Percentiles rank a stretch among this genome's conserved stretches.
These are phyloP conservation scores for Suillus tomentosus DNA, from an alignment of 768 basidiomycete species.

Conservation along the genomic window DNA sequence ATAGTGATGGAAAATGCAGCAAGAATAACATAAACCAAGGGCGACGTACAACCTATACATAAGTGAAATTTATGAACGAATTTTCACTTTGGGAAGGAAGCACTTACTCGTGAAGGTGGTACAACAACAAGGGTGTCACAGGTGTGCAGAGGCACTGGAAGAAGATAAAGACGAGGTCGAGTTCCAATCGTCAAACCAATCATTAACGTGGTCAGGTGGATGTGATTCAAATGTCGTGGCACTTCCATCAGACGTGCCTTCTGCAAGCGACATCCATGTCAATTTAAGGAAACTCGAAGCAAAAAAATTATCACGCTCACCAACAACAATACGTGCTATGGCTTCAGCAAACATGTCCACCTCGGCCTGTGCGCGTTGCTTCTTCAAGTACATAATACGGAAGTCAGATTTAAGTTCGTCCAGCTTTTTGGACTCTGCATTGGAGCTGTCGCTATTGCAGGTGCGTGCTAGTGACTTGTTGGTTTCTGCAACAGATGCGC, in stretches of 20 bases:
- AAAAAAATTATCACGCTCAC: not conserved
- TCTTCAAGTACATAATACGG: not conserved
- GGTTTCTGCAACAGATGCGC: not conserved
- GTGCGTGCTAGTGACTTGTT: not conserved
- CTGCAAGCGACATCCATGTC: too few species aligned
- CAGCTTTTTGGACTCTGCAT: not conserved
- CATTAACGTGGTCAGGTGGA: not conserved
- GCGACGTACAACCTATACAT: too few species aligned
- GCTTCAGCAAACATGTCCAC: not conserved
- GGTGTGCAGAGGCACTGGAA: not conserved
- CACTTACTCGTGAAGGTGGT: too few species aligned
- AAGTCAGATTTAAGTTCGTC: not conserved
- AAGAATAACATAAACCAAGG: too few species aligned
- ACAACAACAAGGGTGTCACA: too few species aligned
- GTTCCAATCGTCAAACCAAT: not conserved
- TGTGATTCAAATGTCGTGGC: not conserved
- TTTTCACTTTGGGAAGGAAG: too few species aligned
- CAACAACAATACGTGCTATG: not conserved
- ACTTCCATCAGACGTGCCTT: not conserved
- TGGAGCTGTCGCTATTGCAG: not conserved
- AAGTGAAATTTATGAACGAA: too few species aligned
- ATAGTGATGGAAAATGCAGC: too few species aligned
- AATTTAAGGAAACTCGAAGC: too few species aligned
- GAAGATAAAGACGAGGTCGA: not conserved
- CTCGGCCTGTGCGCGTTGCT: not conserved